Evolutionary conservation across 768 basidiomycete genomes (phyloP).

Genomic region (Gloeostereum incarnatum): DNA sequence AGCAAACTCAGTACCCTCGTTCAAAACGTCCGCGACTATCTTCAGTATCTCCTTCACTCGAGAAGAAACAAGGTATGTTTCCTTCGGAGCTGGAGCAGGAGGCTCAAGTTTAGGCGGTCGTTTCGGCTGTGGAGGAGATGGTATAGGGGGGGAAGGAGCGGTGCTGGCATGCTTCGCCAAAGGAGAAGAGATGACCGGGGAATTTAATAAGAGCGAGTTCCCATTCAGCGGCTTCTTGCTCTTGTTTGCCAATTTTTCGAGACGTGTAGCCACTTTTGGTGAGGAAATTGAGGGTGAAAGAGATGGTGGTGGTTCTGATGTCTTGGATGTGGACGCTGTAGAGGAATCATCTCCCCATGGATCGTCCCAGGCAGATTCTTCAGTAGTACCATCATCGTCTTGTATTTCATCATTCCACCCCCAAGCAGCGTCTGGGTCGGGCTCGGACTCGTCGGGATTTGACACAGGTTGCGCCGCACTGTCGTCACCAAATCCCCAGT

Average conservation of each 20-base stretch:
- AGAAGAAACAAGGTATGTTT: conserved; percentile 52
- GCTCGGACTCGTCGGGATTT: conserved; percentile 16
- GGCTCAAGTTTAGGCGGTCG: conserved; percentile 16
- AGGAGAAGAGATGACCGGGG: conserved; percentile 10
- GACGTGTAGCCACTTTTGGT: conserved; percentile 45
- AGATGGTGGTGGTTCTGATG: conserved; percentile 16
- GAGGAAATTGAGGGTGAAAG: conserved; percentile 22
- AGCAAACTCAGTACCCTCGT: conserved; percentile 59
- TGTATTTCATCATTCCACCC: conserved; percentile 59
- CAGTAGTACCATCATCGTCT: conserved; percentile 21
- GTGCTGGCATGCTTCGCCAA: conserved; percentile 12
- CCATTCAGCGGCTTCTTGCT: conserved; percentile 35
- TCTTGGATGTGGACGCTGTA: conserved; percentile 11
- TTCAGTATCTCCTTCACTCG: conserved; percentile 43
- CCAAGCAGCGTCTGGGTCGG: conserved; percentile 61
- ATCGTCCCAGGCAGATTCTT: conserved; percentile 50
- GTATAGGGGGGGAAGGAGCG: conserved; percentile 10
- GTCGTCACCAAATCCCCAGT: conserved; percentile 7
- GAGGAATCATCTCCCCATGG: conserved; percentile 50
- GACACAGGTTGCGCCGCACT: neutral
- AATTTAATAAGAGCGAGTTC: conserved; percentile 15
- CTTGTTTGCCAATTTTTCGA: conserved; percentile 50
- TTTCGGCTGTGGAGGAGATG: conserved; percentile 13
- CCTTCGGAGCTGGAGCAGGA: conserved; percentile 24
- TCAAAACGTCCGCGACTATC: conserved; percentile 51